phyloP scores from a whole-genome alignment of 768 basidiomycete species.

The Hirschioporus abietinus region DNA sequence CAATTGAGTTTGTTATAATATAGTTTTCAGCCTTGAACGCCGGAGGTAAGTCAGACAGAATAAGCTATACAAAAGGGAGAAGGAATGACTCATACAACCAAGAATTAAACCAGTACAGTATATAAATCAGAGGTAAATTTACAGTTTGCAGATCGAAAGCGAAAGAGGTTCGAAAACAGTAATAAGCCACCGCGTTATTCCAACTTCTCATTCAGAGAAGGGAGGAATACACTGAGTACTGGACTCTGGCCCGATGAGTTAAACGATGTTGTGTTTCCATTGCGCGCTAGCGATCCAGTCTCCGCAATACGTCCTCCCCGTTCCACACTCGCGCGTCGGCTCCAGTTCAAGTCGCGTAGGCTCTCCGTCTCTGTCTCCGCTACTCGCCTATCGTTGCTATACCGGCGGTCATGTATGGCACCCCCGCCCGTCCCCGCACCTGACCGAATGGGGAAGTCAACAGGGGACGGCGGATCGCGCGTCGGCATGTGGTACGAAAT shows the following conservation, averaged over 20 bases:
- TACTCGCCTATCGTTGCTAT: constrained; percentile 26
- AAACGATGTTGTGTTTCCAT: constrained; percentile 23
- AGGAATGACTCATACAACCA: background rate
- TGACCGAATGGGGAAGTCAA: constrained; percentile 27
- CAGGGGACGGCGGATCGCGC: constrained; percentile 48
- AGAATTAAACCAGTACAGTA: background rate
- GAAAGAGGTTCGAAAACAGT: too few relatives aligned
- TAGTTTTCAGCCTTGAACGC: too few relatives aligned
- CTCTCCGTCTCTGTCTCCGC: constrained; percentile 19
- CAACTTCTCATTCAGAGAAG: background rate
- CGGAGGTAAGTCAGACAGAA: background rate
- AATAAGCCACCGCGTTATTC: background rate
- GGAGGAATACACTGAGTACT: background rate
- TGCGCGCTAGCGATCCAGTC: constrained; percentile 53
- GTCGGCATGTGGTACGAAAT: constrained; percentile 39
- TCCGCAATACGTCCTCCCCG: constrained; percentile 66
- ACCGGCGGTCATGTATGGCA: constrained; percentile 15
- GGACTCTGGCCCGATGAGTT: background rate
- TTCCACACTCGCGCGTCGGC: constrained; percentile 54
- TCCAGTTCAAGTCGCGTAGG: constrained; percentile 29
- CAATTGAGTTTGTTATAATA: too few relatives aligned
- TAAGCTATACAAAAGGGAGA: background rate
- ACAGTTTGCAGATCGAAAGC: too few relatives aligned
- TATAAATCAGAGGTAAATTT: background rate
- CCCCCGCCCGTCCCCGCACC: too few relatives aligned